These are phyloP conservation scores for Zea luxurians DNA, from an alignment of 176 grass and related monocot species.

Conservation along the genomic window DNA sequence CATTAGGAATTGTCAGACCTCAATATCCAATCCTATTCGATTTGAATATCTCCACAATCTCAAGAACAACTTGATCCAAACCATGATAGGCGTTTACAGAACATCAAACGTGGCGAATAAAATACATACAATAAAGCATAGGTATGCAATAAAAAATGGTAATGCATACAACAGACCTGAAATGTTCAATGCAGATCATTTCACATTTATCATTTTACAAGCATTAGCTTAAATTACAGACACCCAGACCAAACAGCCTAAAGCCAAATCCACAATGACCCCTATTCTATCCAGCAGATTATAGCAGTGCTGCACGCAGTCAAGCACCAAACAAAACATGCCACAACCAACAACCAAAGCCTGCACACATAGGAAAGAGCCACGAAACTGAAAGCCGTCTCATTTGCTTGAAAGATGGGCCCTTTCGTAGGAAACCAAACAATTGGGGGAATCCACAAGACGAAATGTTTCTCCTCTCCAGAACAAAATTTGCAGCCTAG, in stretches of 20 bases:
- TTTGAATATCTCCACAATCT: background rate
- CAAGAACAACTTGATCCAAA: background rate
- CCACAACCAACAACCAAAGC: background rate
- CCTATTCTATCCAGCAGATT: background rate
- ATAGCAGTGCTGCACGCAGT: too few species aligned
- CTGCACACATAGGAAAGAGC: background rate
- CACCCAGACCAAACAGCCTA: background rate
- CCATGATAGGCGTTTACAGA: background rate
- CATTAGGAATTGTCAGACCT: background rate
- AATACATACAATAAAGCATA: background rate
- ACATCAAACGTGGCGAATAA: background rate
- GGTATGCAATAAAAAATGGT: background rate
- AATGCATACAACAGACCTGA: background rate
- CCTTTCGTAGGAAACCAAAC: background rate
- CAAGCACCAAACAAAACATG: too few species aligned
- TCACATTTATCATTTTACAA: background rate
- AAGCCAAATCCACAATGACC: background rate
- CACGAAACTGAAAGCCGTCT: background rate
- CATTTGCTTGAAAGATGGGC: background rate
- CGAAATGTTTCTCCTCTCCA: background rate
- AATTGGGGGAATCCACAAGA: background rate
- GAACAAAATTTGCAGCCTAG: background rate
- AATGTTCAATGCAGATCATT: background rate
- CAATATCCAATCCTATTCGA: background rate
- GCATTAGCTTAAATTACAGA: background rate